Evolutionary conservation across 768 basidiomycete genomes (phyloP), one percentile per base, ranked within the genome.

Genomic region (Mycena haematopus): DNA sequence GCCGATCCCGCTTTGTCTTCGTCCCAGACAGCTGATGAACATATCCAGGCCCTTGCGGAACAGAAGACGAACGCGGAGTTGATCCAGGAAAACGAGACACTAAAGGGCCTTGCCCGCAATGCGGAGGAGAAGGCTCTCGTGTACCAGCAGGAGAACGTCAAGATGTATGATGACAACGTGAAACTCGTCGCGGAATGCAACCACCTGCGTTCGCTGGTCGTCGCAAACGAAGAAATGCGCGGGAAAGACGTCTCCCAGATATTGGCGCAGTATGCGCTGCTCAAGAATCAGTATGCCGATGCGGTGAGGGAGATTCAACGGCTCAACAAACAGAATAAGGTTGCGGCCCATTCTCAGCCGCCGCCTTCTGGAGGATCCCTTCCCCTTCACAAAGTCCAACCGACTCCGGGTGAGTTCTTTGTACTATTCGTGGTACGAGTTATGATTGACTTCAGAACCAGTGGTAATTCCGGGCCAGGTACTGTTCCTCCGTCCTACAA

Each of bases 141-240:
- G 17, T 60, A 52, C 25, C 62, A 76, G 59, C 2, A 22, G 9
- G 70, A 75, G 9, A 77, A 77, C 44, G 42, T 68, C 55, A 76
- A 71, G 58, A 60, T 82, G 40, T 80, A 73, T 56, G 65, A 75
- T 33, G 80, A 82, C 63, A 82, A 82, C 59, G 66, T 62, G 44
- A 69, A 60, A n/a, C 72, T 76, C 5, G 9, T 59, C 17, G 4
- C 1, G 13, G 45, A 64, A 10, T 13, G 27, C 19, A 9, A 6
- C 2, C 25, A 11, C n/a, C 46, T 21, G 38, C 49, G 21, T 47
- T 13, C 3, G 11, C 38, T 21, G 33, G 6, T 11, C 40, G 7
- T 2, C 3, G 25, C 21, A 6, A 49, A 33, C 25, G 51, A 52
- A 13, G 15, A 58, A 25, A 33, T 8, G 25, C 45, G 36, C 45